These are phyloP conservation scores for Tephrocybe rancida DNA, from an alignment of 768 basidiomycete genomes.

Conservation along the genomic window DNA sequence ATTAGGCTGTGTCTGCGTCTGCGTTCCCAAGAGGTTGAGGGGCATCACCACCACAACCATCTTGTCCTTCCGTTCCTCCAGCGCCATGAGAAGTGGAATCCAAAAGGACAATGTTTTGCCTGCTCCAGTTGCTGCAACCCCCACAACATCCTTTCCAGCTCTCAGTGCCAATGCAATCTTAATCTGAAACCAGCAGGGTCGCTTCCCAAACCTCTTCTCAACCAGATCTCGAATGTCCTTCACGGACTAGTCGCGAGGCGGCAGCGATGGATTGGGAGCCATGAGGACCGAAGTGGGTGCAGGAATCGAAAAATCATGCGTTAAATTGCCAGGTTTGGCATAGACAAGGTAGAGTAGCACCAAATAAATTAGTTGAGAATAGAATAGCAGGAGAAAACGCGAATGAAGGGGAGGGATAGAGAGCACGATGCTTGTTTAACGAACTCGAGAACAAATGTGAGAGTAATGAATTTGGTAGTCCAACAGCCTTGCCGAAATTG, in stretches of 20 bases:
- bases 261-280: no score
- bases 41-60: constrained; percentile 27
- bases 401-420: no score
- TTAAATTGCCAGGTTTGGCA: no score
- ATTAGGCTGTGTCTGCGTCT: constrained; percentile 13
- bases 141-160: constrained; percentile 22
- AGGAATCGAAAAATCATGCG: no score
- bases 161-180: background rate
- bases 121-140: constrained; percentile 27
- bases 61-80: constrained; percentile 14
- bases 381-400: no score
- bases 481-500: no score
- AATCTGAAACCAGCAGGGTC: background rate
- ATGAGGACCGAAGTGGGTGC: no score
- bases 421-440: no score
- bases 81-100: constrained; percentile 27
- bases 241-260: background rate
- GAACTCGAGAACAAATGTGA: no score
- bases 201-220: background rate
- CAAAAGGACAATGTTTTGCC: constrained; percentile 34
- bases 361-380: no score
- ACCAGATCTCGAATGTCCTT: background rate
- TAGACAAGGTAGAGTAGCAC: no score
- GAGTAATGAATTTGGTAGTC: no score
- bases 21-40: constrained; percentile 26